These are phyloP conservation scores for Mrakia hoshinonis DNA, from an alignment of 768 basidiomycete species.

Conservation along the genomic window DNA sequence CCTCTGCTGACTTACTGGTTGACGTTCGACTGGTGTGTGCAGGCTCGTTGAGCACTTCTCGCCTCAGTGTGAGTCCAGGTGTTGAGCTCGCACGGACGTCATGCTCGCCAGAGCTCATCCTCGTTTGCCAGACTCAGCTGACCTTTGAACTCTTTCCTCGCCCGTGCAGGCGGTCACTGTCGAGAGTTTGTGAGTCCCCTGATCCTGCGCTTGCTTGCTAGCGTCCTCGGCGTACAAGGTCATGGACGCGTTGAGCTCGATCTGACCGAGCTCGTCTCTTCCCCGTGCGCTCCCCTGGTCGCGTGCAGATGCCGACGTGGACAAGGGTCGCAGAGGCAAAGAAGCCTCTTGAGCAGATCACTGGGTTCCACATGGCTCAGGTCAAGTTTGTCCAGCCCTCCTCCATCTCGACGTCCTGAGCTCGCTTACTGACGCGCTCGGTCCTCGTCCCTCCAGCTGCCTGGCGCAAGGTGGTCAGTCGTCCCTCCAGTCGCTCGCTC, in stretches of 20 bases:
- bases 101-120: background rate
- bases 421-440: background rate
- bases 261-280: background rate
- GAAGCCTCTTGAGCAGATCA: constrained; percentile 44
- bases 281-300: background rate
- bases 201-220: too few relatives aligned
- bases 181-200: constrained; percentile 48
- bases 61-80: constrained; percentile 55
- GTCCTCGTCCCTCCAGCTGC: constrained; percentile 45
- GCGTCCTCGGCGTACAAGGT: background rate
- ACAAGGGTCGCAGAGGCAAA: constrained; percentile 49
- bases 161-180: constrained; percentile 52
- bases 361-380: constrained; percentile 60
- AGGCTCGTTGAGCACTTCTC: constrained; percentile 82
- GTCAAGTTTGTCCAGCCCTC: constrained; percentile 43
- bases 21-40: background rate
- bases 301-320: constrained; percentile 58
- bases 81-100: background rate
- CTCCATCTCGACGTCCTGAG: background rate
- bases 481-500: too few relatives aligned
- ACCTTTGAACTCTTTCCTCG: background rate
- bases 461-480: constrained; percentile 63
- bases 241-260: background rate
- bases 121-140: background rate
- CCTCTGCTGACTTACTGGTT: background rate